Conservation (phyloP, 1,284 basidiomycete species). For the Ustilago cynodontis region DNA sequence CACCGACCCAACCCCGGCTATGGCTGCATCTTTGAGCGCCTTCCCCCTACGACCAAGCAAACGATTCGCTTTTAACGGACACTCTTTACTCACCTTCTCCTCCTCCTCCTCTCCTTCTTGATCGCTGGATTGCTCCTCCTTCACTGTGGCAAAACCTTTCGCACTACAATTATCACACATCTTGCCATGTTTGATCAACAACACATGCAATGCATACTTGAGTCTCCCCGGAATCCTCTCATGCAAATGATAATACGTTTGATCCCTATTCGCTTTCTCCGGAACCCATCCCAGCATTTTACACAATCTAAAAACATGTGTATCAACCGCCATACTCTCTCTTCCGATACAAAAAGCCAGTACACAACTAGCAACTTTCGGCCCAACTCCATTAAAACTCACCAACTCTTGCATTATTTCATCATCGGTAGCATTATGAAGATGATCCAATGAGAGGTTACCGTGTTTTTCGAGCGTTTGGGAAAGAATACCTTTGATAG, state of each 20-base stretch:
- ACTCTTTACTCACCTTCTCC: constrained; percentile 13
- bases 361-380: constrained; percentile 83
- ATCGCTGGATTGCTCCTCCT: constrained; percentile 41
- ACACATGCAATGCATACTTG: constrained; percentile 80
- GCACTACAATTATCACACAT: constrained; percentile 68
- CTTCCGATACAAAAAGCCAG: constrained; percentile 81
- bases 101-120: constrained; percentile 14
- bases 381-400: constrained; percentile 75
- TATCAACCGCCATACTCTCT: constrained; percentile 82
- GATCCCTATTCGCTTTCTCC: constrained; percentile 75
- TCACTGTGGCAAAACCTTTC: constrained; percentile 66
- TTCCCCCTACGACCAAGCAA: constrained; percentile 52
- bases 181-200: constrained; percentile 77
- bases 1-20: neutral
- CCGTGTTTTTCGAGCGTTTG: constrained; percentile 48
- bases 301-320: constrained; percentile 76
- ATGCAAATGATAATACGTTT: constrained; percentile 80
- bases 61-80: constrained; percentile 47
- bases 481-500: constrained; percentile 72
- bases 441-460: constrained; percentile 71
- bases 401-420: constrained; percentile 76
- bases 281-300: constrained; percentile 80
- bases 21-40: constrained; percentile 45
- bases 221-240: constrained; percentile 76
- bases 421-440: constrained; percentile 73